A percentile compares a stretch with the other conserved stretches of the same genome.
phyloP scores from a whole-genome alignment of 352 stramenopile genomes.

The Globisporangium camurandrum region DNA sequence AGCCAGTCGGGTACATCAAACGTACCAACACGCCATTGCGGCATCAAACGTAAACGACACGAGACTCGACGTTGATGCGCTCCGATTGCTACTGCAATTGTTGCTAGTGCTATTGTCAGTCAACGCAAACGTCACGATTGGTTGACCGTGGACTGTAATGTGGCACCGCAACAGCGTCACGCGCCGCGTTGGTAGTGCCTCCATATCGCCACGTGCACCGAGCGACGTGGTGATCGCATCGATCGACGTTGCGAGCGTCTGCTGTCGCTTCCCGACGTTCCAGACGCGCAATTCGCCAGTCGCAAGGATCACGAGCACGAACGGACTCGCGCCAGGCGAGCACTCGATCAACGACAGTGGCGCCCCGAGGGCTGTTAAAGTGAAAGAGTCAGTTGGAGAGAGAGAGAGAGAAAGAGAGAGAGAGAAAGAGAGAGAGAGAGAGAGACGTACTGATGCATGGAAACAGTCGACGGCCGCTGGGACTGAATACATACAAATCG shows the following conservation, averaged over 20 bases:
- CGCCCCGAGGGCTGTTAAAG: conserved; percentile 44
- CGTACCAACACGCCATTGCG: conserved; percentile 66
- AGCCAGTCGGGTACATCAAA: not conserved
- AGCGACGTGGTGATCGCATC: conserved; percentile 50
- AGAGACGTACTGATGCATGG: conserved; percentile 51
- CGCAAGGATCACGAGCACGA: conserved; percentile 62
- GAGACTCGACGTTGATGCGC: conserved; percentile 41
- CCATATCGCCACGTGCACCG: no score
- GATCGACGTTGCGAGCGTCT: conserved; percentile 51
- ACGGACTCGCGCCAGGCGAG: conserved; percentile 47
- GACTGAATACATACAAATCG: conserved; percentile 59
- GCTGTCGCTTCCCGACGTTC: conserved; percentile 41
- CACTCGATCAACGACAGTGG: conserved; percentile 65
- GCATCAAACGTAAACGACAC: conserved; percentile 77
- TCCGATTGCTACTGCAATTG: conserved; percentile 41
- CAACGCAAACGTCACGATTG: conserved; percentile 80
- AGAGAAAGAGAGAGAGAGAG: not conserved
- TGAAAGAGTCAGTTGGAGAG: not conserved
- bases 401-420: not conserved
- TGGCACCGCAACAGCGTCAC: conserved; percentile 67
- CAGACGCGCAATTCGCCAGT: conserved; percentile 68
- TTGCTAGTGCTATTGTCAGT: no score
- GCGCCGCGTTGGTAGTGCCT: conserved; percentile 22
- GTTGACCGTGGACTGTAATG: conserved; percentile 59
- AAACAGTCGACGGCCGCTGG: conserved; percentile 61